Conservation (phyloP, 2,329 filamentous ascomycete genomes). For the Alternaria gaisen region DNA sequence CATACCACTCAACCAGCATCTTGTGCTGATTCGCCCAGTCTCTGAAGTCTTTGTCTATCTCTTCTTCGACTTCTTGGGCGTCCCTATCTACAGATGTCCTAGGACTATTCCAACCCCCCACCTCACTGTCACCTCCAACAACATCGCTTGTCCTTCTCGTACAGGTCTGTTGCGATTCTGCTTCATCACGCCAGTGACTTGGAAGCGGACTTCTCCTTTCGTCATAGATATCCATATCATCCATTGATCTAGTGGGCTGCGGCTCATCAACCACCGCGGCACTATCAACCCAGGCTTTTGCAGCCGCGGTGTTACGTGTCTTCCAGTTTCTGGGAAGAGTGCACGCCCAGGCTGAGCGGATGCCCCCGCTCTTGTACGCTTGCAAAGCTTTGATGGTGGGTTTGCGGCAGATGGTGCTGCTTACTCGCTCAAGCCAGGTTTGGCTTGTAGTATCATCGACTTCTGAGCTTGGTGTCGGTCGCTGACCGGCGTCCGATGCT, state of each 20-base stretch:
- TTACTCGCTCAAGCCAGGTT: not conserved
- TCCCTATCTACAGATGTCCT: not conserved
- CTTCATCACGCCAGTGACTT: not conserved
- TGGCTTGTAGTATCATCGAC: not conserved
- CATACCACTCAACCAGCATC: conserved; percentile 9
- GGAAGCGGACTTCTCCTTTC: not conserved
- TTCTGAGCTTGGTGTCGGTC: not conserved
- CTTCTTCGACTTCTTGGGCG: not conserved
- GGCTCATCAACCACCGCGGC: not conserved
- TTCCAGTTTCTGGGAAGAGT: not conserved
- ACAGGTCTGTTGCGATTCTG: not conserved
- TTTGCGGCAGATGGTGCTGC: not conserved
- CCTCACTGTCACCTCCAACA: not conserved
- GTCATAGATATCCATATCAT: not conserved
- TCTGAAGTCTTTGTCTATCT: not conserved
- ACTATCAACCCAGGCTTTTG: not conserved
- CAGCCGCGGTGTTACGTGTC: not conserved
- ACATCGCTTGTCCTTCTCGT: not conserved
- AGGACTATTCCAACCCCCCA: not conserved
- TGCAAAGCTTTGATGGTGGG: not conserved
- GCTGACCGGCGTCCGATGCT: not conserved
- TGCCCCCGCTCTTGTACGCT: not conserved
- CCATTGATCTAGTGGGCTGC: not conserved
- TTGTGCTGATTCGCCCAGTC: conserved; percentile 3
- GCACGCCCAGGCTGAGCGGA: not conserved